phyloP scores from a whole-genome alignment of 345 rosid genomes.

The Dovyalis caffra region DNA sequence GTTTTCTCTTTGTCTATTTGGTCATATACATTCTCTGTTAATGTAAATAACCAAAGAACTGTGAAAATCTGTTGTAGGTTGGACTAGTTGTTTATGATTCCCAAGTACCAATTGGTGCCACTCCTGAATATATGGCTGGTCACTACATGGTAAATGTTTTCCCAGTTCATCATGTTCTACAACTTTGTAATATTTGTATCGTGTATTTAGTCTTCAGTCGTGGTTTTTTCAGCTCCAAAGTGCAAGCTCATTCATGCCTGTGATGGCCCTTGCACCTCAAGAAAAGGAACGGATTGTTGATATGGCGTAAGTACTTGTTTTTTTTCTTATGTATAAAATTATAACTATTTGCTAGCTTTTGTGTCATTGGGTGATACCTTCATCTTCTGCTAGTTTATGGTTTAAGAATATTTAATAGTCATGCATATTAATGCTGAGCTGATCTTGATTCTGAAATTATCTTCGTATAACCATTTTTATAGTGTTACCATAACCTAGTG shows the following conservation, averaged over 20 bases:
- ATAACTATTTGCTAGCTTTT: background rate
- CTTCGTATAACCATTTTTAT: no score
- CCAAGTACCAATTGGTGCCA: slow-evolving; percentile 94
- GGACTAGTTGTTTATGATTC: slow-evolving; percentile 91
- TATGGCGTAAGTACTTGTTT: slow-evolving; percentile 75
- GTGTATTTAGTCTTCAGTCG: slow-evolving; percentile 8
- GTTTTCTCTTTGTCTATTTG: background rate
- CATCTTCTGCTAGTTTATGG: background rate
- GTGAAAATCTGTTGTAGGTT: slow-evolving; percentile 47
- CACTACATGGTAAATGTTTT: slow-evolving; percentile 65
- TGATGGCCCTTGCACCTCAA: slow-evolving; percentile 98
- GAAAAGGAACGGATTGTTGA: slow-evolving; percentile 89
- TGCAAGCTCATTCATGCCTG: slow-evolving; percentile 94
- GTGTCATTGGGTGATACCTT: background rate
- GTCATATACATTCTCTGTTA: background rate
- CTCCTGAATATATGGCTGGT: slow-evolving; percentile 98
- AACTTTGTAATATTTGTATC: slow-evolving; percentile 3
- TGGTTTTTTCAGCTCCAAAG: slow-evolving; percentile 75
- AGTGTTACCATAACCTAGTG: no score
- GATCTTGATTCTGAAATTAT: no score
- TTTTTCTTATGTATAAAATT: background rate
- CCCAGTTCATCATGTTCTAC: background rate
- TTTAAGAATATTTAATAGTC: no score
- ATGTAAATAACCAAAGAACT: background rate
- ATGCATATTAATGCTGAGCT: no score